Conservation (phyloP, 345 rosid species). For the Theobroma cacao region DNA sequence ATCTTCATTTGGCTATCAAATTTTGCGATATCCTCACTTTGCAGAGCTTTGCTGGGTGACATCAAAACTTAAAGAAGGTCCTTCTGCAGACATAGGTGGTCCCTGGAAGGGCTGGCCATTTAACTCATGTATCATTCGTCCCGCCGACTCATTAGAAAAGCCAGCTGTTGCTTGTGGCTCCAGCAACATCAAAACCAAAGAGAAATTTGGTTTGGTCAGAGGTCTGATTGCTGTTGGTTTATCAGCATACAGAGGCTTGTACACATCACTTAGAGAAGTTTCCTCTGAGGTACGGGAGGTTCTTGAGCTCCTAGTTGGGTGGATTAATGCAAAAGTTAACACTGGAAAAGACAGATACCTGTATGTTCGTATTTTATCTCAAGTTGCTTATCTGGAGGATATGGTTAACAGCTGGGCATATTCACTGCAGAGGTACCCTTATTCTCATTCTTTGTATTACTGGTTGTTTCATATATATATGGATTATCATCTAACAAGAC, state of each 20-base stretch:
- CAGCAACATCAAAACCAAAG: conserved; percentile 57
- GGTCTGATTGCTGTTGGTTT: conserved; percentile 90
- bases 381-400: conserved; percentile 93
- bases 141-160: conserved; percentile 45
- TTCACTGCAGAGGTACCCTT: conserved; percentile 71
- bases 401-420: conserved; percentile 85
- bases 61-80: conserved; percentile 92
- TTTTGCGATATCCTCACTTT: conserved; percentile 88
- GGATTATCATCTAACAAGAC: conserved; percentile 26
- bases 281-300: conserved; percentile 78
- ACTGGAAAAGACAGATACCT: conserved; percentile 81
- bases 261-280: conserved; percentile 72
- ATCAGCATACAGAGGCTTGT: conserved; percentile 71
- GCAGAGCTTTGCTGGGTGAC: conserved; percentile 98
- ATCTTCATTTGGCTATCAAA: conserved; percentile 80
- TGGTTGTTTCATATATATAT: conserved; percentile 14
- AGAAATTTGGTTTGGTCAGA: conserved; percentile 61
- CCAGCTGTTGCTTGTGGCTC: conserved; percentile 40
- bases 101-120: conserved; percentile 98
- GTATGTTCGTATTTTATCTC: conserved; percentile 73
- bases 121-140: conserved; percentile 84
- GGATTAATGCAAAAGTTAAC: conserved; percentile 67
- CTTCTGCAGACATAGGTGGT: conserved; percentile 69
- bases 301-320: conserved; percentile 79
- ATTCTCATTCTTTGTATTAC: conserved; percentile 9